Base-by-base conservation (phyloP, 345 rosid genomes). In the Gossypioides kirkii region DNA sequence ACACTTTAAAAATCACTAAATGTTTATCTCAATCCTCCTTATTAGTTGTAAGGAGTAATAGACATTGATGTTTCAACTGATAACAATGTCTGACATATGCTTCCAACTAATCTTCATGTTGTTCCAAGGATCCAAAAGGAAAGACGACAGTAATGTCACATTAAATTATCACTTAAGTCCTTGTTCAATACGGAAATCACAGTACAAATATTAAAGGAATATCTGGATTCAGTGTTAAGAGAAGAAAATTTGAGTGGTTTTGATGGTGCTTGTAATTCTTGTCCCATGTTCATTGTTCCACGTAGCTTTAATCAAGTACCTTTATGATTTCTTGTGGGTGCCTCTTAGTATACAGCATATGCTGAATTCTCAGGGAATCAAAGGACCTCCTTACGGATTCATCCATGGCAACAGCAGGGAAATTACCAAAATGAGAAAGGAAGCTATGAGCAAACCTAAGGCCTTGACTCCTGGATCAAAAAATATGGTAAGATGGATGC, bases 351-450 rank as follows among this genome's bases (percentile, higher is more conserved):
- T 81, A 22, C 81, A 68, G 59, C 20, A 17, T 9, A 4, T 14
- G 14, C 42, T 77, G 78, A 66, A 38, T 7, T 61, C 78, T 4
- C 80, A 63, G 26, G 82, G 83, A 50, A 73, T 82, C 58, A 60
- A n/a, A 46, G 87, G 87, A 11, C 86, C 81, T 59, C 43, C 85
- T 50, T 81, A 74, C 73, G 72, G 18, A 47, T 82, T 86, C 56
- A 12, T 80, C 59, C 74, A 76, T 61, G 86, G 89, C 10, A 86
- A 45, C 81, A 81, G 72, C 49, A 78, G 62, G 52, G 81, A 82
- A 45, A 63, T 74, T 0, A 1, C 13, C n/a, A 25, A 38, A 4
- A 58, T 58, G 43, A 65, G 76, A 79, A 52, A 23, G 14, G 47
- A 32, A 73, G 73, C 70, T 8, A 0, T 14, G 32, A 69, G 16